Base-by-base conservation (phyloP, 345 rosid genomes). In the Hypericum androsaemum region DNA sequence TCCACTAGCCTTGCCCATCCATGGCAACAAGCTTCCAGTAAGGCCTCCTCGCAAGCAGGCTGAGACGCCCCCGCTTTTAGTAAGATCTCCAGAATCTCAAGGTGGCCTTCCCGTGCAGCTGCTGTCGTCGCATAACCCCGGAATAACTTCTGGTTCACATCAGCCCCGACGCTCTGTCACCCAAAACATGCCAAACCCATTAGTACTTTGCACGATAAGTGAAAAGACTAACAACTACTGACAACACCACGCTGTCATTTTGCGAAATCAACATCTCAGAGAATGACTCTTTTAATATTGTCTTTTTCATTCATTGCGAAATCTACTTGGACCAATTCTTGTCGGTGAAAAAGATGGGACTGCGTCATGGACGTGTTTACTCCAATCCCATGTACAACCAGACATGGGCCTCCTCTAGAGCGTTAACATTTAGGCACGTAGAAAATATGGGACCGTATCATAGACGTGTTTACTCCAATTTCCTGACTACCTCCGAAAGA, bases 31-130 rank as follows among this genome's bases (percentile, higher is more conserved):
- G 96, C 87, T 58, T 79, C 98, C 54, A 83, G 63, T 53, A 92
- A 54, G 58, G 95, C 94, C 70, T 92, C 97, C 78, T 92, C 97
- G 60, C 98, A 92, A 56, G 97, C 88, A 5, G 80, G 82, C 75
- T 83, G 98, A 57, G 81, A 81, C 49, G 94, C 90, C 22, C 97
- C 98, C 0, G 97, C 88, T 66, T 85, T 85, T 15, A 92, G 73
- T 67, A 92, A 73, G 71, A 88, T 80, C 71, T 88, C 82, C 71
- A 92, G 69, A 56, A 92, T 85, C 77, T 83, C 80, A 11, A 75
- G 74, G 58, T 71, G 83, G 70, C 86, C 88, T 77, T 85, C 97
- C 74, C 98, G 79, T 51, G 81, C 95, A 35, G 98, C 94, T 47
- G 83, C 86, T 53, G 97, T 83, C 13, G 90, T 83, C 39, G 98